Base-by-base conservation (phyloP, 768 basidiomycete genomes). In the Boletus bicolor region DNA sequence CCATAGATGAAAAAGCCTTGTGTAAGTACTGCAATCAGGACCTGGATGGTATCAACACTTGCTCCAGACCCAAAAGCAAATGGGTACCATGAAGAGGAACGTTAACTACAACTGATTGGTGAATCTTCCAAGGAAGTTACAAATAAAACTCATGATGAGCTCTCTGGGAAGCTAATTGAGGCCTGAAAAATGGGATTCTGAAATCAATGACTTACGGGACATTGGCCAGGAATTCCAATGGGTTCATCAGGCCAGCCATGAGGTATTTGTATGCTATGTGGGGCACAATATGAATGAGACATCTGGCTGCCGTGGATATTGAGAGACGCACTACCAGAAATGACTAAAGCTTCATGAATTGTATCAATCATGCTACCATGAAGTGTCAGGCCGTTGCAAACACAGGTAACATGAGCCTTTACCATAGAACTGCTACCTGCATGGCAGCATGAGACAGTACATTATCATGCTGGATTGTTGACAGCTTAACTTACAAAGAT, bases 341-440 rank as follows among this genome's bases (percentile, higher is more conserved):
- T 0, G 15, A 2, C 37, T 7, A 63, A 42, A 9, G 17, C 54
- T 26, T 64, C 62, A 3, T 63, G 58, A 12, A 57, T n/a, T 5
- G 58, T 61, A 30, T 61, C 24, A 1, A 62, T 26, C 15, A 21
- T 19, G 49, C 63, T 65, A 19, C 24, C 17, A 1, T 17, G 4
- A 51, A 35, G 26, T 28, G 30, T 63, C 15, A 32, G 32, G 9
- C 34, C 1, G 14, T 7, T 8, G 10, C 10, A 0, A 32, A 34
- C 2, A 0, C 7, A 21, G 7, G 24, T 1, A 10, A 21, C 5
- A 9, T 10, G 9, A 4, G 8, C 7, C 2, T 21, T 49, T 37
- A 64, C 62, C 62, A 63, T 30, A 63, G 0, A 7, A 5, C 42
- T 17, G 45, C 51, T 11, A 61, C 64, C 63, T 64, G 32, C 1